A percentile compares a stretch with the other conserved stretches of the same genome.
These are phyloP conservation scores for Adiantum capillusveneris DNA, from an alignment of 75 land plant species.

Conservation along the genomic window DNA sequence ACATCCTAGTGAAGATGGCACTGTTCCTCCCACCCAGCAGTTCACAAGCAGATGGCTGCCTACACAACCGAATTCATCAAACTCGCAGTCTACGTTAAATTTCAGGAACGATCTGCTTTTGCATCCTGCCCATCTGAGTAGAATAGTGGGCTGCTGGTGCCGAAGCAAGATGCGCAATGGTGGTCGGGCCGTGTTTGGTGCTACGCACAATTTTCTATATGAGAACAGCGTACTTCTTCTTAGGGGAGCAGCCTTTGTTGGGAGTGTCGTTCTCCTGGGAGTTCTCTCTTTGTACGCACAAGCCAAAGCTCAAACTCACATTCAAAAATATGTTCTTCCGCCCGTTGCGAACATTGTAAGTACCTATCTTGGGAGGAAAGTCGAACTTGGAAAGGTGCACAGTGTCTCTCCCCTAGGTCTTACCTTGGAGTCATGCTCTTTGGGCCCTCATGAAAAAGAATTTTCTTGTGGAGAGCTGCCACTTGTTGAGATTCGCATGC, in stretches of 20 bases:
- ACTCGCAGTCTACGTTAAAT: not conserved
- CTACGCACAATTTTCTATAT: slow-evolving; percentile 21
- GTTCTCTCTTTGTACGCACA: slow-evolving; percentile 61
- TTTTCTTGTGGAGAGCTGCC: slow-evolving; percentile 90
- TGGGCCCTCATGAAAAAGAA: slow-evolving; percentile 84
- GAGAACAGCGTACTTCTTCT: slow-evolving; percentile 48
- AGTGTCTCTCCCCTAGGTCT: slow-evolving; percentile 73
- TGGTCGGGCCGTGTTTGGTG: not conserved
- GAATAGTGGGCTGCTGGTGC: not conserved
- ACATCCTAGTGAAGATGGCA: not conserved
- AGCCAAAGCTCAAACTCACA: slow-evolving; percentile 45
- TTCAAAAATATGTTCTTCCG: slow-evolving; percentile 66
- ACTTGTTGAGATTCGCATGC: slow-evolving; percentile 54
- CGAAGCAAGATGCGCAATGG: not conserved
- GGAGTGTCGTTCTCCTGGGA: slow-evolving; percentile 56
- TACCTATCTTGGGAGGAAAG: slow-evolving; percentile 62
- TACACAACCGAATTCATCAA: not conserved
- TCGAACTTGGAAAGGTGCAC: slow-evolving; percentile 70
- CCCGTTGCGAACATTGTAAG: slow-evolving; percentile 60
- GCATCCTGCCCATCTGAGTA: not conserved
- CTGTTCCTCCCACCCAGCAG: not conserved
- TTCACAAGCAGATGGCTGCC: not conserved
- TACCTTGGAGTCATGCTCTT: slow-evolving; percentile 63
- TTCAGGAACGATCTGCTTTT: not conserved
- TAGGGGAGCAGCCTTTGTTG: slow-evolving; percentile 44